Evolutionary conservation across 176 grass and related monocot species (phyloP).

Genomic region (Ananas comosus): DNA sequence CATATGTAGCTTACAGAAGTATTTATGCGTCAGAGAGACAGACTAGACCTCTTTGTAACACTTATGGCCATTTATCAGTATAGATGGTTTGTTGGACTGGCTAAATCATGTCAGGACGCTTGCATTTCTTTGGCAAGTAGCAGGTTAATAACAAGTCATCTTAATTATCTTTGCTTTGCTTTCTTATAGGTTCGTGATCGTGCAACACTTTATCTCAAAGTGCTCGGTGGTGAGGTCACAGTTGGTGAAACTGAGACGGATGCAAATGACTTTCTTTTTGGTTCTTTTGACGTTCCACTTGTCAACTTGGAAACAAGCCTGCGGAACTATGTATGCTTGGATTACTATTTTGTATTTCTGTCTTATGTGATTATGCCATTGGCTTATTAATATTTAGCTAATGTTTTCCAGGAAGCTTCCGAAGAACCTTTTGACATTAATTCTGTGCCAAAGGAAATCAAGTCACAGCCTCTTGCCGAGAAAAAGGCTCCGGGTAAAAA

Average conservation of each 20-base stretch:
- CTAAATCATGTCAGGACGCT: neutral
- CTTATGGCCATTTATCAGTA: no score
- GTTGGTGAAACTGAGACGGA: constrained; percentile 75
- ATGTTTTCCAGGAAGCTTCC: constrained; percentile 55
- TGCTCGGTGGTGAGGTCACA: constrained; percentile 51
- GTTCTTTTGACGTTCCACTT: constrained; percentile 88
- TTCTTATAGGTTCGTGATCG: constrained; percentile 72
- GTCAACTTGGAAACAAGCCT: constrained; percentile 84
- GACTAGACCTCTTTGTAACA: no score
- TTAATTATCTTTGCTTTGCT: constrained; percentile 5
- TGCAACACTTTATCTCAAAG: constrained; percentile 81
- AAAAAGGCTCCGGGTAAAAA: constrained; percentile 95
- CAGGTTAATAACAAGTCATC: neutral
- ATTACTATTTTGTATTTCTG: constrained; percentile 6
- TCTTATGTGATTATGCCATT: neutral
- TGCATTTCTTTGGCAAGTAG: neutral
- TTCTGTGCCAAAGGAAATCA: constrained; percentile 67
- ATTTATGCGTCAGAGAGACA: no score
- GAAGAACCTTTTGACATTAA: constrained; percentile 84
- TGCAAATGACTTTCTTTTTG: constrained; percentile 78
- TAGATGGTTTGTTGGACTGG: neutral
- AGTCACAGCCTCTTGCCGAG: constrained; percentile 80
- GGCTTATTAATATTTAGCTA: constrained; percentile 11
- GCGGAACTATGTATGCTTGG: constrained; percentile 57
- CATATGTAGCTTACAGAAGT: no score